Evolutionary conservation across 2,329 filamentous ascomycete species (phyloP).

Genomic region (Beauveria sp.): DNA sequence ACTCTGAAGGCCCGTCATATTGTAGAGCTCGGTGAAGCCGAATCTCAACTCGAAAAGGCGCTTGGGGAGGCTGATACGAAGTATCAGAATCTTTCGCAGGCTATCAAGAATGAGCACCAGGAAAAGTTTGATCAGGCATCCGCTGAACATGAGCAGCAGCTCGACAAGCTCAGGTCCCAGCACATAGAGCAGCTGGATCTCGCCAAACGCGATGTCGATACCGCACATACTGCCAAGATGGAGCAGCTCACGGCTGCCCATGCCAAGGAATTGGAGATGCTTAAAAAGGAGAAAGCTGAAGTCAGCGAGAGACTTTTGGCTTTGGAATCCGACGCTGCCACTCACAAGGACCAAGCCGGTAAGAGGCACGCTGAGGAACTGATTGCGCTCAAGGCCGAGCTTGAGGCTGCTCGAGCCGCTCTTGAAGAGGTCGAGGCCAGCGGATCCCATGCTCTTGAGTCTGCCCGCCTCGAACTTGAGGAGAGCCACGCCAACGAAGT

Average conservation of each 20-base stretch:
- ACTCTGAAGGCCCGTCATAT: neutral
- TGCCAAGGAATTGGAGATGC: constrained; percentile 27
- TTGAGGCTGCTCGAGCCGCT: constrained; percentile 34
- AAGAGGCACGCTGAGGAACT: constrained; percentile 29
- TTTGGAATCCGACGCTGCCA: constrained; percentile 15
- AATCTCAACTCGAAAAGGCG: constrained; percentile 38
- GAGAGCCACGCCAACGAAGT: constrained; percentile 39
- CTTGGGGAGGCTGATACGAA: constrained; percentile 34
- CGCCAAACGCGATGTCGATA: neutral
- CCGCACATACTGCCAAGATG: neutral
- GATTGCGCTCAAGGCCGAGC: constrained; percentile 25
- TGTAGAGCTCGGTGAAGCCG: constrained; percentile 20
- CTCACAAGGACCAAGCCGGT: constrained; percentile 20
- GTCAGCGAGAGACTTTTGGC: constrained; percentile 25
- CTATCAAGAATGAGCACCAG: constrained; percentile 33
- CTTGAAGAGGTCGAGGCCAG: constrained; percentile 37
- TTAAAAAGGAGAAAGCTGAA: constrained; percentile 19
- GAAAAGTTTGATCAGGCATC: constrained; percentile 11
- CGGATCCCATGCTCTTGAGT: constrained; percentile 38
- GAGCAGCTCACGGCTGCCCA: neutral
- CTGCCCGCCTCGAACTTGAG: constrained; percentile 37
- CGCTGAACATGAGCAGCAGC: constrained; percentile 1
- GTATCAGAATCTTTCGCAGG: constrained; percentile 9
- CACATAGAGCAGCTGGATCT: constrained; percentile 1
- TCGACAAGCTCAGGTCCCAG: neutral